Evolutionary conservation across 805 yeast genomes (phyloP), one percentile per base, ranked within the genome.

Genomic region (Barnettozyma siamensis): DNA sequence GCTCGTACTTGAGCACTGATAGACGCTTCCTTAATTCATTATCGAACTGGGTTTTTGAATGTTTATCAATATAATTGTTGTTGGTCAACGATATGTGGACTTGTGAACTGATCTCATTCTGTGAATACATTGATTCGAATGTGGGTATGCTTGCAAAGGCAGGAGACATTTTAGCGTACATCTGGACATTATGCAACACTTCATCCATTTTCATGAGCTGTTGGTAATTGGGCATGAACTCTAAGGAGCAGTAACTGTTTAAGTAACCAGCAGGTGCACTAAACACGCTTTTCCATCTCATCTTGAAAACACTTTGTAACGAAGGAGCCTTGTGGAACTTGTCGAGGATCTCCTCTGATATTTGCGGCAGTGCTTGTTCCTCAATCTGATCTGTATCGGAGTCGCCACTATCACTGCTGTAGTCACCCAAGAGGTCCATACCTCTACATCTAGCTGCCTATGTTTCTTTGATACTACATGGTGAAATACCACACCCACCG

Each of bases 21-120:
- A 44, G 32, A 21, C 27, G 38, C 4, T 18, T 5, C 12, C 13
- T 28, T 12, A 41, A 15, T 10, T 19, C 19, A 2, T 5, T 6
- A 10, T 37, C 23, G 9, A 44, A 37, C 2, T 7, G 2, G 5
- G 19, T 13, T 10, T 39, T 41, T 4, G 21, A n/a, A 5, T 29
- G 28, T 26, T 31, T 42, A 3, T 34, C 34, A 5, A 41, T 21
- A 3, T 19, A 32, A 1, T 40, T 18, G 20, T 37, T 44, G 5
- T 12, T 27, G 11, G 46, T 42, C 13, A 48, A 28, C 12, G 54
- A 49, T 5, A 49, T 47, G 31, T 54, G 58, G 6, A 52, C 15
- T 13, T 20, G 37, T 7, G 40, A 42, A 7, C 19, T n/a, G 3
- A 47, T 37, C 2, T 37, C 29, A 2, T 38, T 31, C 11, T 33